Conservation (phyloP, 768 basidiomycete genomes). For the Boletus reticulatus region DNA sequence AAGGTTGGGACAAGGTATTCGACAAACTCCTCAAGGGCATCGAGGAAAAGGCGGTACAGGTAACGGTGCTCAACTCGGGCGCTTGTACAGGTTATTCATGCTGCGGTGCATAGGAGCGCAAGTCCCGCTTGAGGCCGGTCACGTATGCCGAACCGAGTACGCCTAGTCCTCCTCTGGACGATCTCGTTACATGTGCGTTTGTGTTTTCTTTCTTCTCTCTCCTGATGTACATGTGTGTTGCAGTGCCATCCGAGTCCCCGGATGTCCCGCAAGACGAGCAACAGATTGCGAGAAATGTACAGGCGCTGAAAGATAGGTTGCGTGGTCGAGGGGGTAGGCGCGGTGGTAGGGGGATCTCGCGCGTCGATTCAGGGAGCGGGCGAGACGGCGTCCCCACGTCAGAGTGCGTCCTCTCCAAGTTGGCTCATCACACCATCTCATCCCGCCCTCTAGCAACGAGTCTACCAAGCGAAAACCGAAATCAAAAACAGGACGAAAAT, state of each 20-base stretch:
- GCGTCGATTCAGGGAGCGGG: conserved; percentile 52
- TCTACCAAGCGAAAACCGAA: conserved; percentile 61
- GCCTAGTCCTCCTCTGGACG: conserved; percentile 51
- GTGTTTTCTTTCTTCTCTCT: not conserved
- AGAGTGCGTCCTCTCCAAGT: conserved; percentile 51
- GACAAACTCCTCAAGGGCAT: conserved; percentile 71
- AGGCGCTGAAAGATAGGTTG: conserved; percentile 82
- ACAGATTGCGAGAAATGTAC: conserved; percentile 89
- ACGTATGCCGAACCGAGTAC: conserved; percentile 37
- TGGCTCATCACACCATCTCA: not conserved
- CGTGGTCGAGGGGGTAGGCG: conserved; percentile 71
- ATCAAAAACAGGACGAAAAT: conserved; percentile 80
- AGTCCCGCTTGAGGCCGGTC: conserved; percentile 52
- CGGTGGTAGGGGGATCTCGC: conserved; percentile 46
- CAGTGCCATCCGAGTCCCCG: conserved; percentile 48
- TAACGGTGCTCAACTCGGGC: conserved; percentile 25
- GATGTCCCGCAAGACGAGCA: conserved; percentile 73
- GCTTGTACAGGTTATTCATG: conserved; percentile 1
- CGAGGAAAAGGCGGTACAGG: conserved; percentile 74
- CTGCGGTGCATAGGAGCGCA: conserved; percentile 56
- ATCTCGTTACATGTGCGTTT: conserved; percentile 53
- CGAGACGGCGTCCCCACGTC: conserved; percentile 62
- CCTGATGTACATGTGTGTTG: not conserved
- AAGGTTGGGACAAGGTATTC: conserved; percentile 81
- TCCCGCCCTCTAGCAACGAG: conserved; percentile 54